These are phyloP conservation scores for Pyrus pyrifolia DNA, from an alignment of 306 rosid genomes.

Conservation along the genomic window DNA sequence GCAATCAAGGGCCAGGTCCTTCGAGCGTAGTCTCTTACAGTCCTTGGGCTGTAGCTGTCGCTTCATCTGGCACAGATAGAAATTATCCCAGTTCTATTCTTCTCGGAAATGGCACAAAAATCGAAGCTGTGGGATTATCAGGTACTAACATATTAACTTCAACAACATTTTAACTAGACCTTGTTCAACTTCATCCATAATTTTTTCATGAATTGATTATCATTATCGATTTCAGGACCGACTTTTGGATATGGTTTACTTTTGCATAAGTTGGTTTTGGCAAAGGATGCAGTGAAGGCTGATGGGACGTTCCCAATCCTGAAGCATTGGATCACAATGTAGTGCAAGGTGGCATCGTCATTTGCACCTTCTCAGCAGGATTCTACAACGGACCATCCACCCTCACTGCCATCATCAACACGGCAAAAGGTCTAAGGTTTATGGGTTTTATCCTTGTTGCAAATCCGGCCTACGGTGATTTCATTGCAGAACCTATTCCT, in stretches of 20 bases:
- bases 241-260: conserved; percentile 41
- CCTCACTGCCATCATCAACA: conserved; percentile 42
- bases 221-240: conserved; percentile 34
- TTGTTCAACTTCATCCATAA: background rate
- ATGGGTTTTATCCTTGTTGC: conserved; percentile 58
- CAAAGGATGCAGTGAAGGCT: conserved; percentile 58
- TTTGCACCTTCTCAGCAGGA: conserved; percentile 73
- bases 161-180: background rate
- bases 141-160: conserved; percentile 14
- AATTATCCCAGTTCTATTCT: conserved; percentile 39
- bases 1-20: conserved; percentile 66
- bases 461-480: conserved; percentile 59
- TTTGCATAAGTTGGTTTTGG: conserved; percentile 49
- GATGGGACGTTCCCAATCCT: conserved; percentile 49
- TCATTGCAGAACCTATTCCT: conserved; percentile 64
- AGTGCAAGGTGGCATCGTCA: conserved; percentile 45
- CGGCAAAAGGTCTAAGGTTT: conserved; percentile 45
- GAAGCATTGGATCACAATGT: conserved; percentile 48
- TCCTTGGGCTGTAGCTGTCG: conserved; percentile 75
- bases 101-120: conserved; percentile 52
- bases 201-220: background rate
- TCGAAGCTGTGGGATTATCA: conserved; percentile 57
- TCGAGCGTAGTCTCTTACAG: conserved; percentile 63
- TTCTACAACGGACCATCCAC: conserved; percentile 61
- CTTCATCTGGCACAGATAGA: conserved; percentile 63